Conservation (phyloP, 495 filamentous ascomycete genomes). For the Apiosordaria backusii region DNA sequence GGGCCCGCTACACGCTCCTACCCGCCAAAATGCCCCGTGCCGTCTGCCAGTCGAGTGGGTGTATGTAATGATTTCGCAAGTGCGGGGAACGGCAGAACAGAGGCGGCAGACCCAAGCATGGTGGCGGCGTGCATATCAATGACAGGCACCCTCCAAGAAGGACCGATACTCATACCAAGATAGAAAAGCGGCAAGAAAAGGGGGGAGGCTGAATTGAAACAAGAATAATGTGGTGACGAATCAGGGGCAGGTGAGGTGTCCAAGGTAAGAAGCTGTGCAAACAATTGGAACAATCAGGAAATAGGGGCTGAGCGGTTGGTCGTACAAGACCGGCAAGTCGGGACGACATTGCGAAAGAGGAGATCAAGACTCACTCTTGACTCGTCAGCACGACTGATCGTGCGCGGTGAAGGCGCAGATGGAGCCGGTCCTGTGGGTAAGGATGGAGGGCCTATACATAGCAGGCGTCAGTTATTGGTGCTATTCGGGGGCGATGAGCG, state of each 20-base stretch:
- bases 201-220: constrained; percentile 2
- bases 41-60: constrained; percentile 4
- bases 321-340: background rate
- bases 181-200: constrained; percentile 6
- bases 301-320: background rate
- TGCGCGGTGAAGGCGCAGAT: constrained; percentile 77
- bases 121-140: background rate
- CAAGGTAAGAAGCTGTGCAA: constrained; percentile 2
- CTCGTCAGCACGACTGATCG: constrained; percentile 76
- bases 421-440: constrained; percentile 51
- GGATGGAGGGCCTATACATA: constrained; percentile 40
- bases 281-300: background rate
- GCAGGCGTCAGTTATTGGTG: constrained; percentile 7
- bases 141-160: constrained; percentile 8
- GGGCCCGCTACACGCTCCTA: constrained; percentile 1
- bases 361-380: constrained; percentile 54
- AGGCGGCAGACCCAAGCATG: background rate
- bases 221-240: background rate
- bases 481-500: background rate
- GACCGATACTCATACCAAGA: constrained; percentile 15
- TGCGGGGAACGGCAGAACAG: constrained; percentile 8
- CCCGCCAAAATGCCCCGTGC: constrained; percentile 2
- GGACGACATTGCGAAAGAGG: background rate
- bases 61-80: background rate
- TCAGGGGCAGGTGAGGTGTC: background rate